Evolutionary conservation across 805 yeast species (phyloP).

Genomic region (Yarrowia divulgata): DNA sequence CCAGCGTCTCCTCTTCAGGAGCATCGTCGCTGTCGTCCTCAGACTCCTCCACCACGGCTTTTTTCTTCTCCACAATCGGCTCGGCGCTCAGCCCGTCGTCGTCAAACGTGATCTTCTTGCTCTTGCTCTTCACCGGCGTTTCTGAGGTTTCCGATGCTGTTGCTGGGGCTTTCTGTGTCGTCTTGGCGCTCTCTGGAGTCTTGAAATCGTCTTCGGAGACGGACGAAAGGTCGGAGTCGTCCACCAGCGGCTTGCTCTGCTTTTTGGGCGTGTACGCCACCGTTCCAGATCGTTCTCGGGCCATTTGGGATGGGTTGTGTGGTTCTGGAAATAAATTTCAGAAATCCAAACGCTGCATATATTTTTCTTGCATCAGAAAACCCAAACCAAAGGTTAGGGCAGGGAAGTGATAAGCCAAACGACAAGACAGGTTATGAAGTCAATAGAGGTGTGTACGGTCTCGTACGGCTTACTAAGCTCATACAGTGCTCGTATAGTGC

Average conservation of each 20-base stretch:
- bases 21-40: slow-evolving; percentile 49
- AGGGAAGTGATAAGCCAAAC: too few relatives aligned
- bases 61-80: slow-evolving; percentile 27
- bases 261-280: slow-evolving; percentile 31
- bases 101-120: slow-evolving; percentile 28
- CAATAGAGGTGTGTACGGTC: neutral
- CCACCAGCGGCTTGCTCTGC: neutral
- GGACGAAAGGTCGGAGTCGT: neutral
- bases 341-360: neutral
- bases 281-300: slow-evolving; percentile 22
- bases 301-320: neutral
- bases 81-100: slow-evolving; percentile 6
- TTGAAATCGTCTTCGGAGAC: neutral
- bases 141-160: neutral
- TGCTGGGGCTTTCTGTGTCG: neutral
- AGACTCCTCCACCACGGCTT: neutral
- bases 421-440: neutral
- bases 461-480: too few relatives aligned
- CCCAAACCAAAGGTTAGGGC: slow-evolving; percentile 4
- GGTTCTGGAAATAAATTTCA: too few relatives aligned
- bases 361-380: slow-evolving; percentile 7
- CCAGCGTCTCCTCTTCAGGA: slow-evolving; percentile 50
- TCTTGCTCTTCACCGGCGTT: neutral
- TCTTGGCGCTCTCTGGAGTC: slow-evolving; percentile 15
- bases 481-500: too few relatives aligned